A percentile compares a stretch with the other conserved stretches of the same genome.
Conservation (phyloP, 2,329 filamentous ascomycete genomes). For the Ophiostoma himal-ulmi region DNA sequence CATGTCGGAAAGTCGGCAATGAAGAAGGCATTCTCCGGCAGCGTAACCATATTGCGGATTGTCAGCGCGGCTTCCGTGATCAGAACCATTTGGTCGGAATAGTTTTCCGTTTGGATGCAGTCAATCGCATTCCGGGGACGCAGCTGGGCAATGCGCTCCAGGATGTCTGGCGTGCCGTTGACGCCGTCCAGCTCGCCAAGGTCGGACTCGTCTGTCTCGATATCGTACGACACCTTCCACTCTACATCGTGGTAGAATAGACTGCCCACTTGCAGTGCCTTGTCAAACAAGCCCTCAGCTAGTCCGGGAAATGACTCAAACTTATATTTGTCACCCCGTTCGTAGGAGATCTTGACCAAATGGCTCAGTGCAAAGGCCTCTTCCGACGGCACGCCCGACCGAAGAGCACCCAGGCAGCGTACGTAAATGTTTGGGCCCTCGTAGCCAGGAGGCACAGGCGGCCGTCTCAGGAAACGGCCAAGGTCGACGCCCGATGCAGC, state of each 20-base stretch:
- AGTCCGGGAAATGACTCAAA: conserved; percentile 88
- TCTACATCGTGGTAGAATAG: conserved; percentile 71
- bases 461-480: conserved; percentile 45
- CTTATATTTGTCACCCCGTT: conserved; percentile 90
- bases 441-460: conserved; percentile 51
- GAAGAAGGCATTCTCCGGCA: conserved; percentile 80
- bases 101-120: conserved; percentile 66
- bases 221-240: conserved; percentile 70
- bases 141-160: conserved; percentile 65
- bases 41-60: conserved; percentile 90
- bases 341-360: conserved; percentile 89
- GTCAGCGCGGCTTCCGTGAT: conserved; percentile 83
- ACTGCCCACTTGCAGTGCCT: conserved; percentile 69
- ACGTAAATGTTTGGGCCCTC: conserved; percentile 88
- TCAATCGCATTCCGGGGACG: conserved; percentile 55
- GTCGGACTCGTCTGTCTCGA: conserved; percentile 48
- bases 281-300: conserved; percentile 80
- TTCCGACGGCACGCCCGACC: conserved; percentile 71
- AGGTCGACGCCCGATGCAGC: conserved; percentile 40
- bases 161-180: conserved; percentile 64
- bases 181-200: conserved; percentile 47
- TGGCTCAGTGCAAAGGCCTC: conserved; percentile 92
- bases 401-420: conserved; percentile 75
- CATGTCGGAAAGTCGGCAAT: conserved; percentile 68
- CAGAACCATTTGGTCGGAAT: conserved; percentile 64